A percentile compares a stretch with the other conserved stretches of the same genome.
These are phyloP conservation scores for Penicillium occitanis DNA, from an alignment of 2,329 filamentous ascomycete genomes.

Conservation along the genomic window DNA sequence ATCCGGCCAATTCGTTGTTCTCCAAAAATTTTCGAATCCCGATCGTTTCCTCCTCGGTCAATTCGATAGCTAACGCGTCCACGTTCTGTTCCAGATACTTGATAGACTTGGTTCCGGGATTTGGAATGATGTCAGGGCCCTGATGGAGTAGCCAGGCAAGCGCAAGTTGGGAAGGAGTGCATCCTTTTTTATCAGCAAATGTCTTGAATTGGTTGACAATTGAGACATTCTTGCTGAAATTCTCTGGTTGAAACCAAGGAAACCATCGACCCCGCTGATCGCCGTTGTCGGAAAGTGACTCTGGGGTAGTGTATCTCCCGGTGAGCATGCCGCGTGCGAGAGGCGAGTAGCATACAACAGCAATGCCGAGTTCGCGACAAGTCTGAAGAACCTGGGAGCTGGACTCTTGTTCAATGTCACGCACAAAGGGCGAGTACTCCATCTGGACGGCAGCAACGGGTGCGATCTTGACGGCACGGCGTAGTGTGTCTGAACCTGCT, in stretches of 20 bases:
- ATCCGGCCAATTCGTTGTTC: neutral
- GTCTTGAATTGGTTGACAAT: constrained; percentile 11
- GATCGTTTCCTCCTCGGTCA: constrained; percentile 25
- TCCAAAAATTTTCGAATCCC: neutral
- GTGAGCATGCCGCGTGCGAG: constrained; percentile 25
- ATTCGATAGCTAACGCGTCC: constrained; percentile 25
- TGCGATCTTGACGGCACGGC: neutral
- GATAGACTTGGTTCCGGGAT: constrained; percentile 29
- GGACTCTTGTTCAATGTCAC: constrained; percentile 21
- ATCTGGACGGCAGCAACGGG: neutral
- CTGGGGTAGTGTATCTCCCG: constrained; percentile 5
- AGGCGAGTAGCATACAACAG: constrained; percentile 22
- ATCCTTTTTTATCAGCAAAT: constrained; percentile 25
- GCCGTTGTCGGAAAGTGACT: neutral
- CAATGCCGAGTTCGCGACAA: constrained; percentile 25
- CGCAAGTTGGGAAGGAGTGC: constrained; percentile 22
- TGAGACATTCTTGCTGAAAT: neutral
- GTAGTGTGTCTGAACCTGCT: neutral
- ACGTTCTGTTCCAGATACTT: constrained; percentile 32
- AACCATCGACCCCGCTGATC: neutral
- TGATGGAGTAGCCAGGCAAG: constrained; percentile 23
- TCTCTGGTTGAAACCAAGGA: constrained; percentile 3
- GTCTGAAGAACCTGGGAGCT: constrained; percentile 20
- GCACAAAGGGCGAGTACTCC: constrained; percentile 14
- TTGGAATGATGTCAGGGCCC: constrained; percentile 26